phyloP scores from a whole-genome alignment of 2,329 filamentous ascomycete genomes.

The Graphilbum ipis-grandicollis region DNA sequence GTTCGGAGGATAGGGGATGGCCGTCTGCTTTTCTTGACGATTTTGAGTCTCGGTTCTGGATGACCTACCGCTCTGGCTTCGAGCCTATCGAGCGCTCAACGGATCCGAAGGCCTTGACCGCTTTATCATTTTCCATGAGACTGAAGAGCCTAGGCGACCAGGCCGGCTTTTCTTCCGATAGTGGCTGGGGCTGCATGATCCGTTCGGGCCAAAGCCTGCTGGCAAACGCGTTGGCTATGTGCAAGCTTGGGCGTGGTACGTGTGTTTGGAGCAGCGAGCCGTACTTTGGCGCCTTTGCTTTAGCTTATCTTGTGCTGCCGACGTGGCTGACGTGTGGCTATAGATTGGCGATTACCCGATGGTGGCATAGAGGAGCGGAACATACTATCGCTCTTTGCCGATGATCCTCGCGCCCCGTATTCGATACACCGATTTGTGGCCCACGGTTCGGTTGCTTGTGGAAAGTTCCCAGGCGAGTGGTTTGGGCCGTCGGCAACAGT shows the following conservation, averaged over 20 bases:
- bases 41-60: constrained; percentile 86
- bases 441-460: constrained; percentile 72
- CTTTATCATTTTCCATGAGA: constrained; percentile 70
- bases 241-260: constrained; percentile 63
- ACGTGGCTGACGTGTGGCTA: too few species aligned
- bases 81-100: constrained; percentile 61
- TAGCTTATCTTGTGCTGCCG: too few species aligned
- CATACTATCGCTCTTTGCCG: constrained; percentile 70
- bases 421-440: constrained; percentile 90
- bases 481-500: constrained; percentile 96
- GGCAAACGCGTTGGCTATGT: constrained; percentile 62
- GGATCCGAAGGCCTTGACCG: constrained; percentile 51
- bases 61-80: constrained; percentile 89
- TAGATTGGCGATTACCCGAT: constrained; percentile 58
- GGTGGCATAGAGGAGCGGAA: constrained; percentile 43
- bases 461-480: constrained; percentile 94
- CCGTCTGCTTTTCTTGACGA: constrained; percentile 74
- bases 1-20: constrained; percentile 46
- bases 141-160: constrained; percentile 66
- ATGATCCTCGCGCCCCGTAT: constrained; percentile 71
- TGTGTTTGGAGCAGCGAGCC: neutral
- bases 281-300: neutral
- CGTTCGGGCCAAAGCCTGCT: constrained; percentile 84
- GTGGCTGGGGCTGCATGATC: constrained; percentile 98
- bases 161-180: constrained; percentile 76